phyloP scores from a whole-genome alignment of 805 yeast genomes.

The Hemisphaericaspora nanyangensis region DNA sequence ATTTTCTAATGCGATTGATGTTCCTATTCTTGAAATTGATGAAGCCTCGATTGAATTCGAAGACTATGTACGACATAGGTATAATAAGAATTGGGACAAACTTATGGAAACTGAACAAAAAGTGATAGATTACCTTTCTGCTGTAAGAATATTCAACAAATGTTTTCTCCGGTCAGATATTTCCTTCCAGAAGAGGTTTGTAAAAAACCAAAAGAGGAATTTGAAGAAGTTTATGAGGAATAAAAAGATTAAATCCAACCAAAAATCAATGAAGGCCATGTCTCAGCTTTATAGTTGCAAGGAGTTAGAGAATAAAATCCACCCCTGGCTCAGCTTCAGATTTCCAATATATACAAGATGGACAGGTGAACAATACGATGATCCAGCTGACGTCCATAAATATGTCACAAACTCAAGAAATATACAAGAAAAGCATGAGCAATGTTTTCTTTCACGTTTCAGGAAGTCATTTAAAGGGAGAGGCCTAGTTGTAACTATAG shows the following conservation, averaged over 20 bases:
- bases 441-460: slow-evolving; percentile 10
- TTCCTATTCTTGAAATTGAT: slow-evolving; percentile 14
- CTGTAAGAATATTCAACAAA: slow-evolving; percentile 43
- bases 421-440: neutral
- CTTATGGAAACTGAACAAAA: slow-evolving; percentile 21
- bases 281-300: slow-evolving; percentile 18
- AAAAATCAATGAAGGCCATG: neutral
- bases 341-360: slow-evolving; percentile 38
- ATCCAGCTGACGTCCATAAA: neutral
- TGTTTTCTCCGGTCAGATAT: slow-evolving; percentile 34
- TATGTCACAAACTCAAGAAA: neutral
- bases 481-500: slow-evolving; percentile 28
- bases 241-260: no score
- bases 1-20: slow-evolving; percentile 12
- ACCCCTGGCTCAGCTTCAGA: slow-evolving; percentile 35
- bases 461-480: slow-evolving; percentile 23
- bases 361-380: slow-evolving; percentile 24
- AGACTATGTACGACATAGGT: slow-evolving; percentile 23
- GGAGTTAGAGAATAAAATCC: slow-evolving; percentile 30
- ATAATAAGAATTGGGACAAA: slow-evolving; percentile 17
- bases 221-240: neutral
- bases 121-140: slow-evolving; percentile 42
- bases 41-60: slow-evolving; percentile 18
- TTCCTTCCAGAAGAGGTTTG: neutral
- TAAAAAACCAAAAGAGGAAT: neutral